Evolutionary conservation across 2,329 filamentous ascomycete genomes (phyloP).

Genomic region (Penicillium palitans): DNA sequence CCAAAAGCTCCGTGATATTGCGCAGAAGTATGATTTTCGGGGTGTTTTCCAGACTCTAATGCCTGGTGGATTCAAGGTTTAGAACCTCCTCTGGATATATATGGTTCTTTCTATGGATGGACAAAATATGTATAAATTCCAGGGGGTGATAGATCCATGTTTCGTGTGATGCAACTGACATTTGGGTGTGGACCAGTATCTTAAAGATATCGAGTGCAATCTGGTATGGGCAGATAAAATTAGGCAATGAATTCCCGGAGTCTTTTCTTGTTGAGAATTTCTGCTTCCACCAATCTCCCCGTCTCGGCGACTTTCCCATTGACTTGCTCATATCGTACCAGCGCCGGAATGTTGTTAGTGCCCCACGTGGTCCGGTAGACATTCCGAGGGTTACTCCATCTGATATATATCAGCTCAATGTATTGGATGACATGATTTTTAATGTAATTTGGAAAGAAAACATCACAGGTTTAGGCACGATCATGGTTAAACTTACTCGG

Average conservation of each 20-base stretch:
- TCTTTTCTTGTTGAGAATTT: slow-evolving; percentile 33
- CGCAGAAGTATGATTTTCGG: slow-evolving; percentile 40
- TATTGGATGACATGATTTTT: background rate
- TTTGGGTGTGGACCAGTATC: background rate
- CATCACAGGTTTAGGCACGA: background rate
- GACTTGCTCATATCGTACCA: slow-evolving; percentile 37
- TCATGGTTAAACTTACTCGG: slow-evolving; percentile 32
- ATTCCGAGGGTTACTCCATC: slow-evolving; percentile 40
- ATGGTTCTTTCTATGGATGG: background rate
- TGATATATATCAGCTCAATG: slow-evolving; percentile 13
- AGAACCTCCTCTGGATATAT: background rate
- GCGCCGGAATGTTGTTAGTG: slow-evolving; percentile 36
- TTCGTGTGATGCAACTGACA: background rate
- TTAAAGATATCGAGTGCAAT: no score
- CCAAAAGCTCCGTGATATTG: slow-evolving; percentile 29
- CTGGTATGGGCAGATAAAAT: background rate
- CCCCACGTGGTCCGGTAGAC: slow-evolving; percentile 39
- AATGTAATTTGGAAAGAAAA: background rate
- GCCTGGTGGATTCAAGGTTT: slow-evolving; percentile 44
- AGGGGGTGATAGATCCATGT: background rate
- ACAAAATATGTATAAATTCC: background rate
- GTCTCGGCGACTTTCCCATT: slow-evolving; percentile 34
- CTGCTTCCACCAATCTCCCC: slow-evolving; percentile 33
- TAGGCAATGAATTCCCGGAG: slow-evolving; percentile 25
- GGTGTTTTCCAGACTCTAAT: slow-evolving; percentile 41